Evolutionary conservation across 257 asterid genomes (phyloP).

Genomic region (Solanum piurae): DNA sequence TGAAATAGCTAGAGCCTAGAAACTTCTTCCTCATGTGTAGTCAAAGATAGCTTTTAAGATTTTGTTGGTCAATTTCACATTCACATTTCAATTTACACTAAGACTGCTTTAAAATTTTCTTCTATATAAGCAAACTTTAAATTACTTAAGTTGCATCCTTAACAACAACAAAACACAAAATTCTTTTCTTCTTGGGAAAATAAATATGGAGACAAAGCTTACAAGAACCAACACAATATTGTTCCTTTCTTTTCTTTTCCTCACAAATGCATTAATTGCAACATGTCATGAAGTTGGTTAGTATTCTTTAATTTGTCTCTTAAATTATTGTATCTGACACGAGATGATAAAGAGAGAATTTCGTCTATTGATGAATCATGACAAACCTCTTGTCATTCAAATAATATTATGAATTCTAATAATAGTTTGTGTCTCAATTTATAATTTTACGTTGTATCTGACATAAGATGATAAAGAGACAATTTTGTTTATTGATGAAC

Average conservation of each 20-base stretch:
- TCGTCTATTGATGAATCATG: not conserved
- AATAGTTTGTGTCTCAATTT: not conserved
- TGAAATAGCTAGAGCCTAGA: not conserved
- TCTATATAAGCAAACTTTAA: too few species aligned
- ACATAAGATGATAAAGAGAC: not conserved
- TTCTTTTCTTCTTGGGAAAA: not conserved
- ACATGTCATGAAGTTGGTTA: slow-evolving; percentile 48
- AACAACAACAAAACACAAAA: not conserved
- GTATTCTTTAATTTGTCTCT: not conserved
- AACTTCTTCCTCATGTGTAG: not conserved
- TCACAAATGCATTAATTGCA: slow-evolving; percentile 9
- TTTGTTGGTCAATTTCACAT: not conserved
- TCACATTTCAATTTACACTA: not conserved
- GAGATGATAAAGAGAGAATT: not conserved
- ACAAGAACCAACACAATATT: not conserved
- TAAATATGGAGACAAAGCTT: not conserved
- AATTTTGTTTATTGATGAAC: not conserved
- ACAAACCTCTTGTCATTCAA: too few species aligned
- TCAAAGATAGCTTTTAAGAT: not conserved
- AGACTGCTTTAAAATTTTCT: too few species aligned
- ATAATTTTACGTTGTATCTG: not conserved
- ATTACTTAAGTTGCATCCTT: not conserved
- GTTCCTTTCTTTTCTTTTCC: slow-evolving; percentile 16
- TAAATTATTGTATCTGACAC: not conserved
- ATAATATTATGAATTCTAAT: not conserved